Conservation (phyloP, 108 stramenopile species). For the Fragilariopsis cylindrus region DNA sequence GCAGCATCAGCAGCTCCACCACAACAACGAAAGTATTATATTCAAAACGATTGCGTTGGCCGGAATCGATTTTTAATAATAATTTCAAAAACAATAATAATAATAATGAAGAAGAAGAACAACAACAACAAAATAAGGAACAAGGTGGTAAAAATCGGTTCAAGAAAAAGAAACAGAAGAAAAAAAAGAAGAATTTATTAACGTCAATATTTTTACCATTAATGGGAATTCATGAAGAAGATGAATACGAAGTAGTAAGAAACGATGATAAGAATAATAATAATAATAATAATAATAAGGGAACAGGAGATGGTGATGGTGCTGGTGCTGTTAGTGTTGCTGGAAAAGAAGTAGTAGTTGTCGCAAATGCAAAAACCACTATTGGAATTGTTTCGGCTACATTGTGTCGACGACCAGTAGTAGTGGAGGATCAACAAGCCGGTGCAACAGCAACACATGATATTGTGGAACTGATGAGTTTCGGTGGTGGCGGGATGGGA, state of each 20-base stretch:
- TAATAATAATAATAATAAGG: too few relatives aligned
- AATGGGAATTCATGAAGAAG: constrained; percentile 17
- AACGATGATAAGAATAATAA: too few relatives aligned
- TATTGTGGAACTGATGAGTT: constrained; percentile 11
- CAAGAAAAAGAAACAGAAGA: neutral
- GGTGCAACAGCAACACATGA: neutral
- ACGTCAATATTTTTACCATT: neutral
- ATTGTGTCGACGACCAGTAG: constrained; percentile 11
- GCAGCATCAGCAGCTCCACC: too few relatives aligned
- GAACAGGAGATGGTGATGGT: too few relatives aligned
- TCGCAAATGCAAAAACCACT: too few relatives aligned
- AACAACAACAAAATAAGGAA: neutral
- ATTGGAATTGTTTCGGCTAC: constrained; percentile 16
- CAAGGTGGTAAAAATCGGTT: neutral
- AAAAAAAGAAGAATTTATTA: constrained; percentile 7
- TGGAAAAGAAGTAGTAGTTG: neutral
- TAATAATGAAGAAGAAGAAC: neutral
- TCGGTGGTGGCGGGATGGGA: neutral
- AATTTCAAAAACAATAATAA: neutral
- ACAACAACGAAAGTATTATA: constrained; percentile 2
- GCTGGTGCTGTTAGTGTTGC: neutral
- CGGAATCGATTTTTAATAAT: constrained; percentile 19
- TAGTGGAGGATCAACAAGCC: neutral
- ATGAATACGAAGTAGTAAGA: neutral
- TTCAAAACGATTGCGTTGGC: constrained; percentile 20